Evolutionary conservation across 495 filamentous ascomycete genomes (phyloP).

Genomic region (Glarea lozoyensis): DNA sequence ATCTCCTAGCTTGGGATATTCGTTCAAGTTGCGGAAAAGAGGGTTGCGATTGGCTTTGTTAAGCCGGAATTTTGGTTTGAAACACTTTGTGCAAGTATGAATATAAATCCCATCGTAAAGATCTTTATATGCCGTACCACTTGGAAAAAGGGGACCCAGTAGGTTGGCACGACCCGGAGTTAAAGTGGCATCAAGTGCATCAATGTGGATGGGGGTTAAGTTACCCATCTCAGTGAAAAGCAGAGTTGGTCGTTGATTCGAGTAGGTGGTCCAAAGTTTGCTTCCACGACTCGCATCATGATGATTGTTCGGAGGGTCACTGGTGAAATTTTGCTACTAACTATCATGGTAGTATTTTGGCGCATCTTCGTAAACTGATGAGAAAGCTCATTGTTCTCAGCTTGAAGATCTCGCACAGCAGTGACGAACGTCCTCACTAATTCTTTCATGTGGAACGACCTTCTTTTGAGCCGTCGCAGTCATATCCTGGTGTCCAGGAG

Average conservation of each 20-base stretch:
- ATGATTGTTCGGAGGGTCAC: conserved; percentile 3
- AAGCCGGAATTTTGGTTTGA: conserved; percentile 3
- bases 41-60: conserved; percentile 1
- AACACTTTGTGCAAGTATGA: conserved; percentile 1
- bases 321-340: conserved; percentile 1
- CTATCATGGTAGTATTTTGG: background rate
- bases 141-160: conserved; percentile 1
- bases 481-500: background rate
- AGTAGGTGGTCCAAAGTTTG: conserved; percentile 1
- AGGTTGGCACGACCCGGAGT: background rate
- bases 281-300: conserved; percentile 1
- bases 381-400: conserved; percentile 1
- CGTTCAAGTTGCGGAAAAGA: conserved; percentile 1
- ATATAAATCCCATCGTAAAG: conserved; percentile 3
- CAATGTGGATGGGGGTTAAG: background rate
- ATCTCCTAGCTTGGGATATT: conserved; percentile 1
- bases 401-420: conserved; percentile 1
- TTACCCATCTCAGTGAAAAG: conserved; percentile 2
- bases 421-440: conserved; percentile 2
- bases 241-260: conserved; percentile 3
- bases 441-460: background rate
- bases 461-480: background rate
- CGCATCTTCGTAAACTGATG: background rate
- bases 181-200: conserved; percentile 2
- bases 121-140: background rate